phyloP scores from a whole-genome alignment of 1,284 basidiomycete species.

The Leccinum subfulvum region DNA sequence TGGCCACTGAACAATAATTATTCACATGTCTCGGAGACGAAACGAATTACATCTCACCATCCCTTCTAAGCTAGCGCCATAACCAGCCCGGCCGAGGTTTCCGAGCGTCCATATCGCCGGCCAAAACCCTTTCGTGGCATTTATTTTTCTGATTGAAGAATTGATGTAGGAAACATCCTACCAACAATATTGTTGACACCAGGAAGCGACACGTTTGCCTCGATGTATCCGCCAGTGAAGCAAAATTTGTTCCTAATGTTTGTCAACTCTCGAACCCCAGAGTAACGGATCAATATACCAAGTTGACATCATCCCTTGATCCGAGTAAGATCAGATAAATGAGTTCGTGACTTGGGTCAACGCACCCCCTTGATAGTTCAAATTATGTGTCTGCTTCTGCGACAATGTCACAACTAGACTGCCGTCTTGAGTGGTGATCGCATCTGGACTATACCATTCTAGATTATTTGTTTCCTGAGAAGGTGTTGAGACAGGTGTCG shows the following conservation, averaged over 20 bases:
- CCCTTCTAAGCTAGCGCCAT: slow-evolving; percentile 41
- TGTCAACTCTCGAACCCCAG: slow-evolving; percentile 7
- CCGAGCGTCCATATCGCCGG: slow-evolving; percentile 66
- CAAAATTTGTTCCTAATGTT: slow-evolving; percentile 72
- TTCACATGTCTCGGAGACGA: neutral
- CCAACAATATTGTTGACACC: slow-evolving; percentile 55
- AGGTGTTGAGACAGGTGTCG: slow-evolving; percentile 33
- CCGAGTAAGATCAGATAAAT: slow-evolving; percentile 3
- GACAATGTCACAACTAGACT: slow-evolving; percentile 66
- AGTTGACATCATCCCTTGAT: slow-evolving; percentile 36
- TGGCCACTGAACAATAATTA: slow-evolving; percentile 37
- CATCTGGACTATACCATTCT: slow-evolving; percentile 69
- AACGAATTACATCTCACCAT: slow-evolving; percentile 25
- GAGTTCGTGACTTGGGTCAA: neutral
- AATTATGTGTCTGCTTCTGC: slow-evolving; percentile 48
- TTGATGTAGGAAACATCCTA: slow-evolving; percentile 29
- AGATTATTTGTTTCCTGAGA: slow-evolving; percentile 45
- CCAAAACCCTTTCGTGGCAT: slow-evolving; percentile 45
- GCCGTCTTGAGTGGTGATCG: slow-evolving; percentile 66
- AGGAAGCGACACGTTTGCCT: slow-evolving; percentile 63
- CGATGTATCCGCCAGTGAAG: slow-evolving; percentile 69
- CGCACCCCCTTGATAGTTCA: slow-evolving; percentile 61
- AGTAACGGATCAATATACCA: slow-evolving; percentile 25
- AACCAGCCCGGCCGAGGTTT: slow-evolving; percentile 64
- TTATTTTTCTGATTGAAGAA: slow-evolving; percentile 8